Base-by-base conservation (phyloP, 176 grass and related monocot species). In the Aegilops bicornis region DNA sequence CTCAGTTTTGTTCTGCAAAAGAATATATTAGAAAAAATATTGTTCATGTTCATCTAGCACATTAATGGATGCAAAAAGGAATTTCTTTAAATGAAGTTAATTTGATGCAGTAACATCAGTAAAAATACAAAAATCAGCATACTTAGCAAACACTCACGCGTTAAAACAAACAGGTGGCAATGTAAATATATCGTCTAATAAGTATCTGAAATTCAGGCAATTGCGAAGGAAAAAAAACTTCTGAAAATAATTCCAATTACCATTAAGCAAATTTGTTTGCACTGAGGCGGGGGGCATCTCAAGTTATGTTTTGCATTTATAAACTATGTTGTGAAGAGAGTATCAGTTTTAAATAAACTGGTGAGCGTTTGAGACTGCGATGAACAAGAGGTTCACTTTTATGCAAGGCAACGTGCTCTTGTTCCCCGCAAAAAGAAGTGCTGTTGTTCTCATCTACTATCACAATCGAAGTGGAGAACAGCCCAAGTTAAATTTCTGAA, bases 1-100 rank as follows among this genome's bases (percentile, higher is more conserved):
- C 97, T 99, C 71, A 99, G 81, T 82, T 96, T 96, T 69, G 97
- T 99, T 93, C 97, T 99, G 89, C 24, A 74, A 83, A 69, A 48
- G 5, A 25, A 78, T 7, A 20, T 48, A 84, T 48, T 59, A 25
- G 54, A 64, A 52, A 61, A 74, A 79, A 17, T 14, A 43, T 64
- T 54, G 39, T 45, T 8, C 22, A 79, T 69, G 2, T 10, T 66
- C 36, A 17, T 45, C 61, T 77, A n/a, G 20, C 47, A 71, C 0
- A 74, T 0, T 78, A 65, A 1, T 80, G 22, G 58, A 37, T 24
- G 7, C 2, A 22, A 59, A 58, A 59, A 22, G 7, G n/a, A 35
- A 54, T 64, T 32, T 58, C 10, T 64, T 30, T 79, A 60, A 74
- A 15, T 12, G 31, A 7, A 1, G 25, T 62, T 62, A 1, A 7